A percentile compares a stretch with the other conserved stretches of the same genome.
Conservation (phyloP, 2,329 filamentous ascomycete species). For the Ophiosphaerella herpotricha region DNA sequence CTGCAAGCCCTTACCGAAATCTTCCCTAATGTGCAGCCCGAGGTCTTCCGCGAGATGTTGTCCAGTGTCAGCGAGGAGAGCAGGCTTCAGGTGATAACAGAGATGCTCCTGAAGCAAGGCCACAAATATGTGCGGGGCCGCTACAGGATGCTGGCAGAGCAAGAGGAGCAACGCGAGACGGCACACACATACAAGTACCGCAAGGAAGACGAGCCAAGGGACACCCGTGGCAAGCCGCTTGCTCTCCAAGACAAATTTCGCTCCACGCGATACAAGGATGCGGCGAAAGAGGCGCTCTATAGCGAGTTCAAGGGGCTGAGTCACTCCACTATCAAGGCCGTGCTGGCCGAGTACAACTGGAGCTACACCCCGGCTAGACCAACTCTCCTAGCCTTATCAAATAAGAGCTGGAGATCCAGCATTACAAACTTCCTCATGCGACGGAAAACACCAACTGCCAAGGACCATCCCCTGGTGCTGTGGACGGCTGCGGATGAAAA, state of each 20-base stretch:
- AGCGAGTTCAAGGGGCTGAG: slow-evolving; percentile 77
- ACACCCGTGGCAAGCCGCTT: slow-evolving; percentile 48
- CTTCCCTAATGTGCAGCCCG: slow-evolving; percentile 80
- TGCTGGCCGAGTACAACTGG: slow-evolving; percentile 80
- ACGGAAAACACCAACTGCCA: slow-evolving; percentile 60
- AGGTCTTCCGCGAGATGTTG: slow-evolving; percentile 83
- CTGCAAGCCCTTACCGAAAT: slow-evolving; percentile 71
- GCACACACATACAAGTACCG: slow-evolving; percentile 42
- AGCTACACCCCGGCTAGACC: slow-evolving; percentile 74
- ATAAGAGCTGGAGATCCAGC: slow-evolving; percentile 77
- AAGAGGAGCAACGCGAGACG: slow-evolving; percentile 42
- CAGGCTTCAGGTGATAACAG: slow-evolving; percentile 74
- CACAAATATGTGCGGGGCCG: slow-evolving; percentile 72
- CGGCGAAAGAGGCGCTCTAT: slow-evolving; percentile 69
- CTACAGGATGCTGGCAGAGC: slow-evolving; percentile 47
- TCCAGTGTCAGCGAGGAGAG: slow-evolving; percentile 75
- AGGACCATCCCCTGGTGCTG: slow-evolving; percentile 64
- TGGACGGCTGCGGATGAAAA: slow-evolving; percentile 64
- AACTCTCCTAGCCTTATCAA: slow-evolving; percentile 69
- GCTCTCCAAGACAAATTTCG: slow-evolving; percentile 69
- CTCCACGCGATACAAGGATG: slow-evolving; percentile 68
- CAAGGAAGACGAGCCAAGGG: slow-evolving; percentile 33
- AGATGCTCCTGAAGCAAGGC: slow-evolving; percentile 74
- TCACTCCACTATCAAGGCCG: slow-evolving; percentile 74
- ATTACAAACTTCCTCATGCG: slow-evolving; percentile 72